These are phyloP conservation scores for Colletotrichum lindemuthianum DNA, from an alignment of 2,329 filamentous ascomycete genomes.

Conservation along the genomic window DNA sequence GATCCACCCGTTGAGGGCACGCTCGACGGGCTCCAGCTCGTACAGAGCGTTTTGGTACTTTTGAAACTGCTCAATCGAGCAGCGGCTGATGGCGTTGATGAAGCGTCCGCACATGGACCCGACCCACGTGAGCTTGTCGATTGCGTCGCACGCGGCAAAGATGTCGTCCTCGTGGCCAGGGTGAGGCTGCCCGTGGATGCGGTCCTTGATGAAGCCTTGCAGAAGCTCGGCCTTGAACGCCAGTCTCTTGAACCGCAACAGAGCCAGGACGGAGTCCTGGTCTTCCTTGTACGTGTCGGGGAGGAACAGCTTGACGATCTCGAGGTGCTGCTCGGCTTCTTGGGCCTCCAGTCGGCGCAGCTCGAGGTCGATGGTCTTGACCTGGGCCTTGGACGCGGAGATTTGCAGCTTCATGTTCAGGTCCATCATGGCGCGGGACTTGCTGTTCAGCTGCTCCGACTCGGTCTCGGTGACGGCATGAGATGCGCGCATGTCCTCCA, in stretches of 20 bases:
- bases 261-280: constrained; percentile 85
- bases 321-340: constrained; percentile 87
- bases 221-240: constrained; percentile 88
- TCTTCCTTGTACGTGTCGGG: constrained; percentile 85
- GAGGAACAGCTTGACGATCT: constrained; percentile 88
- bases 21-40: constrained; percentile 91
- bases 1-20: constrained; percentile 88
- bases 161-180: constrained; percentile 79
- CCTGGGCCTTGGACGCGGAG: constrained; percentile 89
- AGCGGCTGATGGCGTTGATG: constrained; percentile 80
- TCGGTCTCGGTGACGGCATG: constrained; percentile 93
- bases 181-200: constrained; percentile 72
- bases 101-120: constrained; percentile 86
- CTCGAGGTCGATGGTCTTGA: constrained; percentile 94
- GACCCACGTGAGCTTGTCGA: constrained; percentile 89
- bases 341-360: constrained; percentile 87
- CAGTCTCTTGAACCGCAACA: constrained; percentile 88
- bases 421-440: constrained; percentile 95
- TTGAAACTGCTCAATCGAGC: constrained; percentile 80
- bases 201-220: constrained; percentile 81
- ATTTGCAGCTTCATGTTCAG: constrained; percentile 93
- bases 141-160: constrained; percentile 81
- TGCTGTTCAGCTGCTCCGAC: constrained; percentile 87
- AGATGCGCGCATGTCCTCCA: constrained; percentile 92
- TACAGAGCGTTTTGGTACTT: constrained; percentile 82